Conservation (phyloP, 139 green algal genomes). For the Coccomyxa sp. region DNA sequence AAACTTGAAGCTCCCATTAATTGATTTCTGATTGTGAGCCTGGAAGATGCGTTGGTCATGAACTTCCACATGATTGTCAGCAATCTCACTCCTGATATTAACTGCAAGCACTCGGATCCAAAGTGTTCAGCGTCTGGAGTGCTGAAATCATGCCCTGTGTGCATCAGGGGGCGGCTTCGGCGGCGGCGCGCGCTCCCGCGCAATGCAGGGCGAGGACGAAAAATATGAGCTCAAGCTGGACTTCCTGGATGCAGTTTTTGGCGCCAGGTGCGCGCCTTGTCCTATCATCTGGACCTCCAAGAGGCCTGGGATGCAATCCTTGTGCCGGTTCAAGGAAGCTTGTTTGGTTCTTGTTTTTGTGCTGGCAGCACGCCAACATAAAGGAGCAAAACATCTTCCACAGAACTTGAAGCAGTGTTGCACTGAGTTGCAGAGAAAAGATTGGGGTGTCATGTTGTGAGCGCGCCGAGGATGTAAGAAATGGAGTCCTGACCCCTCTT, state of each 20-base stretch:
- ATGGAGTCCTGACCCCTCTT: neutral
- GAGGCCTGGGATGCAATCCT: neutral
- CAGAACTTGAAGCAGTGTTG: neutral
- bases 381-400: too few relatives aligned
- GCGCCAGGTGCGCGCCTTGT: conserved; percentile 36
- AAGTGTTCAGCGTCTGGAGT: too few relatives aligned
- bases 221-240: conserved; percentile 77
- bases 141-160: neutral
- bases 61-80: neutral
- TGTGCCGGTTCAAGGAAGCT: neutral
- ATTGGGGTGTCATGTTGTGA: too few relatives aligned
- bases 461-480: neutral
- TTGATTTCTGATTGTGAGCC: too few relatives aligned
- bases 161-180: conserved; percentile 27
- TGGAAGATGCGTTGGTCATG: too few relatives aligned
- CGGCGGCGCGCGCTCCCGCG: conserved; percentile 33
- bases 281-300: neutral
- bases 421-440: neutral
- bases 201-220: conserved; percentile 77
- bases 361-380: neutral
- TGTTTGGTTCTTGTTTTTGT: neutral
- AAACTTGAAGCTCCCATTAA: neutral
- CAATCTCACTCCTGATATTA: neutral
- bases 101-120: neutral
- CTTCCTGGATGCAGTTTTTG: conserved; percentile 94